Evolutionary conservation across 2,329 filamentous ascomycete genomes (phyloP).

Genomic region (Zymoseptoria pseudotritici): DNA sequence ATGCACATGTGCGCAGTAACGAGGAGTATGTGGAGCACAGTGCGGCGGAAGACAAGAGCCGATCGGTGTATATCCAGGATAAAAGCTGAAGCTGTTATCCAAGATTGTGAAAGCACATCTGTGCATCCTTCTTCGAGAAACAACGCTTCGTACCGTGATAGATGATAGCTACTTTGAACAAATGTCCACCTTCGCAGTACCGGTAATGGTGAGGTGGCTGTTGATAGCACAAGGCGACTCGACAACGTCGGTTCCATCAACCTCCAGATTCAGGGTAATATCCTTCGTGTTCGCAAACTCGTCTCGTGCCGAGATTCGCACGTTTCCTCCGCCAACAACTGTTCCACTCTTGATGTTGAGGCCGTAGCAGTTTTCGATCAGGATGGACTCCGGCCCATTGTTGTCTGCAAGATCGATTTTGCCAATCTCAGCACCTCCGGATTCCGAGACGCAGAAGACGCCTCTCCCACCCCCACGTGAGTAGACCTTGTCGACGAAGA

Average conservation of each 20-base stretch:
- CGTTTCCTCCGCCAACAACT: constrained; percentile 50
- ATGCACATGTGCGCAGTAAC: background rate
- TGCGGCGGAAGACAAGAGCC: background rate
- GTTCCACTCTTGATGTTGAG: constrained; percentile 45
- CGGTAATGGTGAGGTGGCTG: constrained; percentile 43
- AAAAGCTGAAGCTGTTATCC: background rate
- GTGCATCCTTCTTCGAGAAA: too few relatives aligned
- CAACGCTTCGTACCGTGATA: background rate
- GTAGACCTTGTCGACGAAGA: constrained; percentile 47
- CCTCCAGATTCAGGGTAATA: constrained; percentile 43
- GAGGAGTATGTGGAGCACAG: background rate
- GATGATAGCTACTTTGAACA: constrained; percentile 29
- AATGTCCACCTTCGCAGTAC: constrained; percentile 37
- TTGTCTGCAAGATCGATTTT: constrained; percentile 46
- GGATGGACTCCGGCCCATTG: constrained; percentile 49
- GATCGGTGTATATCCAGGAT: background rate
- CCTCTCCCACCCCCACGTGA: constrained; percentile 52
- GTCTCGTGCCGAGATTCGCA: constrained; percentile 44
- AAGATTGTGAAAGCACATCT: too few relatives aligned
- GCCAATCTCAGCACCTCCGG: constrained; percentile 46
- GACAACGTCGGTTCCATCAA: constrained; percentile 45
- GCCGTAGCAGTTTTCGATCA: constrained; percentile 56
- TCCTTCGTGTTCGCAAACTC: constrained; percentile 51
- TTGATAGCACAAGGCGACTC: constrained; percentile 51
- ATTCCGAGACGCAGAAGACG: constrained; percentile 51